Conservation (phyloP, 148 eudicot species). For the Fagopyrum tataricum region DNA sequence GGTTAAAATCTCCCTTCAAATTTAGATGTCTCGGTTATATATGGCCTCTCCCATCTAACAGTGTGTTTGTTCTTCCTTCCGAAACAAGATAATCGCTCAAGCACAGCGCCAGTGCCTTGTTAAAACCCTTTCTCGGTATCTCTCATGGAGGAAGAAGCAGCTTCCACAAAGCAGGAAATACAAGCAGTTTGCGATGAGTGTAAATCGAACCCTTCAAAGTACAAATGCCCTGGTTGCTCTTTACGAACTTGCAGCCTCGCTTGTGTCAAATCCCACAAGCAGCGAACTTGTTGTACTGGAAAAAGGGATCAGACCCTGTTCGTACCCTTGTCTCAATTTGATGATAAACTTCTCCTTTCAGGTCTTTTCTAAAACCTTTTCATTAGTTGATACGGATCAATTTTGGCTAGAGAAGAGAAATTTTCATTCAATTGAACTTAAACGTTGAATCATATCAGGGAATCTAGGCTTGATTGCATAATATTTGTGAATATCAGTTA, state of each 20-base stretch:
- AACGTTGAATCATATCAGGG: background rate
- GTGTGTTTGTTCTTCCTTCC: too few relatives aligned
- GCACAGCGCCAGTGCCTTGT: background rate
- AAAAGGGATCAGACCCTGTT: slow-evolving; percentile 51
- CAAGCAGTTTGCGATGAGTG: slow-evolving; percentile 66
- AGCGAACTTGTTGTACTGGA: slow-evolving; percentile 49
- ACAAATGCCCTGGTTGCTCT: slow-evolving; percentile 86
- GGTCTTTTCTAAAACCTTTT: slow-evolving; percentile 28
- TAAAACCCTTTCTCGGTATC: background rate
- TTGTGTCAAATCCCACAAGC: slow-evolving; percentile 86
- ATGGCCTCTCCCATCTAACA: too few relatives aligned
- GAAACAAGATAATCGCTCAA: background rate
- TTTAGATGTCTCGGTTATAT: too few relatives aligned
- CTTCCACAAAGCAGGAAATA: background rate
- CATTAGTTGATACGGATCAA: background rate
- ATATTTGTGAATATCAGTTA: background rate
- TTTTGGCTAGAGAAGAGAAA: background rate
- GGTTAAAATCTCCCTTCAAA: too few relatives aligned
- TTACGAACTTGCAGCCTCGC: slow-evolving; percentile 65
- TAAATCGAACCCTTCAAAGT: slow-evolving; percentile 49
- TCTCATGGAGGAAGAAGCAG: background rate
- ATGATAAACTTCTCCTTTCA: slow-evolving; percentile 64
- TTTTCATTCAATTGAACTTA: background rate
- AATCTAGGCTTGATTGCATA: background rate
- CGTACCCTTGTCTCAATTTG: slow-evolving; percentile 64